A percentile compares a stretch with the other conserved stretches of the same genome.
phyloP scores from a whole-genome alignment of 73 alveolate genomes.

The Paramecium tetraurelia region DNA sequence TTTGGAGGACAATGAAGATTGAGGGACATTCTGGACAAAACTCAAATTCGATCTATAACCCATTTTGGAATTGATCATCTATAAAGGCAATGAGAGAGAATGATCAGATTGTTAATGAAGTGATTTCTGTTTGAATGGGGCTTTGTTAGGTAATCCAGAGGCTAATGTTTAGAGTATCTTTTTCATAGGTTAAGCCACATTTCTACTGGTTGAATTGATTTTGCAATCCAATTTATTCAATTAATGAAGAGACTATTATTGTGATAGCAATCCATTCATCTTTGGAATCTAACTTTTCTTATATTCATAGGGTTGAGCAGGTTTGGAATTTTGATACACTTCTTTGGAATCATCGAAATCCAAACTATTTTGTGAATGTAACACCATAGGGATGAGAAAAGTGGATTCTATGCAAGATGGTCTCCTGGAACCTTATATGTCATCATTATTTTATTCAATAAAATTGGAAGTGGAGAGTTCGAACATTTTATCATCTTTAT shows the following conservation, averaged over 20 bases:
- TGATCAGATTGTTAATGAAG: not conserved
- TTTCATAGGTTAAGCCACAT: not conserved
- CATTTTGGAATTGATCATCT: not conserved
- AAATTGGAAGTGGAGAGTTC: conserved; percentile 11
- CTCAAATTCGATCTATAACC: not conserved
- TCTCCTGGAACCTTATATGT: not conserved
- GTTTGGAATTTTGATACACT: not conserved
- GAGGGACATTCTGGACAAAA: not conserved
- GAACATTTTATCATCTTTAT: conserved; percentile 11
- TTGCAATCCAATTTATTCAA: not conserved
- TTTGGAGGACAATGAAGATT: not conserved
- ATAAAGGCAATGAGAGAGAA: not conserved
- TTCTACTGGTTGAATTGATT: not conserved
- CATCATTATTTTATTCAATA: not conserved
- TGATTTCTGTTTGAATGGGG: not conserved
- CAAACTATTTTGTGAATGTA: not conserved
- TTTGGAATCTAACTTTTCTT: not conserved
- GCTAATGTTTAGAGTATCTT: not conserved
- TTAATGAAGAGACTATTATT: not conserved
- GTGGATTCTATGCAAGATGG: conserved; percentile 5
- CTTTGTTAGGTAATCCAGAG: not conserved
- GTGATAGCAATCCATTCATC: not conserved
- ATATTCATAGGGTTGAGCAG: not conserved
- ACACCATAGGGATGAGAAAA: not conserved
- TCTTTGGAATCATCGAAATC: not conserved